Evolutionary conservation across 1,284 basidiomycete genomes (phyloP).

Genomic region (Rhodotorula sp.): DNA sequence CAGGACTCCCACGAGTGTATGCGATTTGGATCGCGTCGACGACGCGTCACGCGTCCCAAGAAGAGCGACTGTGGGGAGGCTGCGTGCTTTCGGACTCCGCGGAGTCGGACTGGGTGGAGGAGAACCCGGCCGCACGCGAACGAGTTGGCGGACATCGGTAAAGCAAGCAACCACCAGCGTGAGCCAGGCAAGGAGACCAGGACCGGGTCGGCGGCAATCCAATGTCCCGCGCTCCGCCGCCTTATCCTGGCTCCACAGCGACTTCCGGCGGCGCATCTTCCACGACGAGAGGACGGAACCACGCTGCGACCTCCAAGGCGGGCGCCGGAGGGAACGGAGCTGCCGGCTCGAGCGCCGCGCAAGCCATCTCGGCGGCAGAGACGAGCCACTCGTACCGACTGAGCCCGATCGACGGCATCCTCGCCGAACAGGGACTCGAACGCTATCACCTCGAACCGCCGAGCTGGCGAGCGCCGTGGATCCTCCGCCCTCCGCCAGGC

Average conservation of each 20-base stretch:
- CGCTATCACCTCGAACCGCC: slow-evolving; percentile 36
- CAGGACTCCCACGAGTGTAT: no score
- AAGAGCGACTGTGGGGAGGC: neutral
- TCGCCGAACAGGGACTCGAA: slow-evolving; percentile 29
- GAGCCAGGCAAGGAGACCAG: no score
- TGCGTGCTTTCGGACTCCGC: neutral
- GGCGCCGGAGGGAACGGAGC: neutral
- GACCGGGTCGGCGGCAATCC: neutral
- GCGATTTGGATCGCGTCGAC: no score
- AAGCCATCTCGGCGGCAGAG: neutral
- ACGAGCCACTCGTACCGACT: slow-evolving; percentile 24
- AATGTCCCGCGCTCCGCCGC: slow-evolving; percentile 7
- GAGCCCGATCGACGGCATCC: slow-evolving; percentile 26
- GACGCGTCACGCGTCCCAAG: neutral
- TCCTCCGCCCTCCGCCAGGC: neutral
- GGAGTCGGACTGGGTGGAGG: neutral
- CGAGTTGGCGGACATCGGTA: no score
- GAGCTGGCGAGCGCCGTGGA: slow-evolving; percentile 37
- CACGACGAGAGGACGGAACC: neutral
- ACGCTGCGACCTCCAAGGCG: neutral
- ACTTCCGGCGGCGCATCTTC: neutral
- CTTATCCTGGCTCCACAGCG: neutral
- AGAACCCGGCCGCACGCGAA: no score
- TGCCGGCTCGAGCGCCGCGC: neutral
- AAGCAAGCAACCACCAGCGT: no score